phyloP scores from a whole-genome alignment of 345 rosid genomes.

The Eucalyptus guilfoylei region DNA sequence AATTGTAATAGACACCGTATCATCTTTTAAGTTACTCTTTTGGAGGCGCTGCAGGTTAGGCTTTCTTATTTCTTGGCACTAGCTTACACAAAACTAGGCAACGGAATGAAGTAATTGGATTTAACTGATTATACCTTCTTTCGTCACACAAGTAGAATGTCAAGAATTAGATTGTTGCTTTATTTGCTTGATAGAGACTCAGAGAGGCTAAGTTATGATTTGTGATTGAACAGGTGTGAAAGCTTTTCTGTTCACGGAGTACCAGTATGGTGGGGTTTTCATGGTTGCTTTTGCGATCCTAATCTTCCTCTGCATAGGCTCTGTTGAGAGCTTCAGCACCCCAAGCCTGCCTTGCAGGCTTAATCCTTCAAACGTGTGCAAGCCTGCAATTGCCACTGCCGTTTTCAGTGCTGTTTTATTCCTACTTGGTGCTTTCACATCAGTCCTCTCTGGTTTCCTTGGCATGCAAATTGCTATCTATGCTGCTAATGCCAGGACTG shows the following conservation, averaged over 20 bases:
- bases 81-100: neutral
- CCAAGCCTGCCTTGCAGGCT: neutral
- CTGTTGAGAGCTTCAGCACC: neutral
- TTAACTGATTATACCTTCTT: neutral
- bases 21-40: neutral
- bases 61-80: neutral
- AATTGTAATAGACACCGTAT: neutral
- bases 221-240: neutral
- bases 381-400: neutral
- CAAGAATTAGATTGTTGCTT: neutral
- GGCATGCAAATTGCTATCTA: constrained; percentile 31
- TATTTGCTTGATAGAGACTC: neutral
- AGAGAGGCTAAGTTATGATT: neutral
- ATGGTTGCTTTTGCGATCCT: neutral
- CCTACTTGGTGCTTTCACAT: constrained; percentile 22
- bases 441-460: constrained; percentile 17
- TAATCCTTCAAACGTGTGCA: neutral
- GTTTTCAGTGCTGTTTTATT: neutral
- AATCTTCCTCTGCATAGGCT: neutral
- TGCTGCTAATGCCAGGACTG: constrained; percentile 17
- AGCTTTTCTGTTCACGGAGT: neutral
- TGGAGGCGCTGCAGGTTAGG: neutral
- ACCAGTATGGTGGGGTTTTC: neutral
- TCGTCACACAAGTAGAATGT: neutral
- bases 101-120: neutral